phyloP scores from a whole-genome alignment of 306 rosid species.

The Prosopis cineraria region DNA sequence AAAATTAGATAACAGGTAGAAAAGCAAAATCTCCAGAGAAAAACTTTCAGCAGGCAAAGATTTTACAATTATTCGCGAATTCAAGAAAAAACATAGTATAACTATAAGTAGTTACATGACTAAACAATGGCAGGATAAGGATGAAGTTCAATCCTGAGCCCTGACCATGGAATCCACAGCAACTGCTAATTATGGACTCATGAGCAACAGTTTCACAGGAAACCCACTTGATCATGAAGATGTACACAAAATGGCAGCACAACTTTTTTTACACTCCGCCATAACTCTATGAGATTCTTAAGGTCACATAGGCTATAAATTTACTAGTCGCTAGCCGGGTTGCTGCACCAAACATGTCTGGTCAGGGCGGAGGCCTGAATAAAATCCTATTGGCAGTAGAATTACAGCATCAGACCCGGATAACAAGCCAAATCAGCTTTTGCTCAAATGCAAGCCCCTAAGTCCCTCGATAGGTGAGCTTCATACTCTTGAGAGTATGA shows the following conservation, averaged over 20 bases:
- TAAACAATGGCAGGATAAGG: conserved; percentile 34
- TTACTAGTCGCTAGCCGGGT: conserved; percentile 33
- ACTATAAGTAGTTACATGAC: conserved; percentile 34
- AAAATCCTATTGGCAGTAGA: conserved; percentile 41
- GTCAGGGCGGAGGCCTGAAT: conserved; percentile 34
- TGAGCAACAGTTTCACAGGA: conserved; percentile 39
- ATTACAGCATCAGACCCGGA: conserved; percentile 25
- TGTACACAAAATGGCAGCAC: conserved; percentile 30
- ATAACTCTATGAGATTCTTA: conserved; percentile 35
- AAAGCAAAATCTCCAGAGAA: conserved; percentile 18
- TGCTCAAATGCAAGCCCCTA: conserved; percentile 35
- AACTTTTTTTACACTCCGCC: conserved; percentile 39
- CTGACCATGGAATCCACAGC: conserved; percentile 34
- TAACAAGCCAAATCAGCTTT: conserved; percentile 33
- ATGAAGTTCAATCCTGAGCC: conserved; percentile 40
- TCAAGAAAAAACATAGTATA: conserved; percentile 18
- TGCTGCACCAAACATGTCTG: conserved; percentile 37
- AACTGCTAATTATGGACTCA: conserved; percentile 35
- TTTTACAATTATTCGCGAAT: conserved; percentile 46
- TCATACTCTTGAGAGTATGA: not conserved
- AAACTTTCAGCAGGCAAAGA: conserved; percentile 34
- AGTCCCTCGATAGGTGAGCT: conserved; percentile 38
- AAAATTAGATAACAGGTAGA: not conserved
- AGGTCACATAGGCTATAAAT: conserved; percentile 41
- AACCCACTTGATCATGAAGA: conserved; percentile 41